Evolutionary conservation across 2,329 filamentous ascomycete genomes (phyloP), one percentile per base, ranked within the genome.

Genomic region (Chaetomiaceae sp.): DNA sequence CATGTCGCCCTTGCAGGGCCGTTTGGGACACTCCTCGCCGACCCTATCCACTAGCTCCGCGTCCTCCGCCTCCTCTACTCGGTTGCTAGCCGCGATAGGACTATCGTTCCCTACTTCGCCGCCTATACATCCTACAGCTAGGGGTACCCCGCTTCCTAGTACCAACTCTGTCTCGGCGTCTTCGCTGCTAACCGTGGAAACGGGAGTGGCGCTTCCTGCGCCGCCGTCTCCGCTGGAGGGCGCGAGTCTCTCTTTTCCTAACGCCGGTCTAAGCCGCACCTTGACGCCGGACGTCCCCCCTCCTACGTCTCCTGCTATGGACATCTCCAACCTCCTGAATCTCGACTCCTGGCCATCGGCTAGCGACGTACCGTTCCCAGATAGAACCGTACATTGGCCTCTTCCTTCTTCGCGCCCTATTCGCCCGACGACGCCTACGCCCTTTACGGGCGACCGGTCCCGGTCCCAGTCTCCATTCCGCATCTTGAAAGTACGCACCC

Each of bases 311-410:
- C 45, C 45, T 38, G 15, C 15, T 17, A 47, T 47, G 11, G 33
- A 38, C 33, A 47, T 47, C 45, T 37, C 45, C 19, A 47, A 47
- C 34, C 45, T 47, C 33, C 33, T 47, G 9, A 47, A 47, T 34
- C 43, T 46, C 25, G 25, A 27, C 5, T 27, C 25, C 25, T 27
- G 38, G 38, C 38, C 20, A 40, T 6, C 20, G 38, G 38, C 38
- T 40, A 40, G 38, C 38, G 38, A 40, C 15, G 14, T 40, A 40
- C 38, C 38, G 20, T 25, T 40, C 25, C 20, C 38, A 20, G 38
- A 40, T 20, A 23, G 25, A 40, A 40, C 38, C 15, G 20, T 4
- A 40, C 20, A 40, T 25, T 20, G 20, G 20, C 20, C 38, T 40
- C 38, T 40, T 40, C 38, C 38, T 40, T 5, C 22, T 15, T 23